Conservation (phyloP, 768 basidiomycete genomes). For the Rubroboletus satanas region DNA sequence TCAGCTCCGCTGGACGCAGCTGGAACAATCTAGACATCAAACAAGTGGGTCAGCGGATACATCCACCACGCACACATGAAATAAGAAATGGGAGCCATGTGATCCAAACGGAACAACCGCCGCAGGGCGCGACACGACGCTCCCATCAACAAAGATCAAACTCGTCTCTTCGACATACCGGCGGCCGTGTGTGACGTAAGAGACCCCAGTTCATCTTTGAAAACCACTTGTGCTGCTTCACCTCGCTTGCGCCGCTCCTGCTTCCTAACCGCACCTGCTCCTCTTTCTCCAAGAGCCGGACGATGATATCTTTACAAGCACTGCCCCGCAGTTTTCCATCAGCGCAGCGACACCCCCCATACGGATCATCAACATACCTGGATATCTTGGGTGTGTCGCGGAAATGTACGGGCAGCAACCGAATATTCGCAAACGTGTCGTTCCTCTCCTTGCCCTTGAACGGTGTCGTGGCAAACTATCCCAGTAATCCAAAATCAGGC, state of each 20-base stretch:
- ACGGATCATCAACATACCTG: constrained; percentile 43
- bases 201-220: constrained; percentile 94
- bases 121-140: background rate
- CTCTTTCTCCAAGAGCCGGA: constrained; percentile 86
- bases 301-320: constrained; percentile 83
- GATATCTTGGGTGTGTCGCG: constrained; percentile 80
- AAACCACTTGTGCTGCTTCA: constrained; percentile 99
- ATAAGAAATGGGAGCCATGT: constrained; percentile 11
- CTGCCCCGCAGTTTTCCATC: constrained; percentile 38
- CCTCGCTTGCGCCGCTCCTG: constrained; percentile 93
- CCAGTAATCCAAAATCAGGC: constrained; percentile 20
- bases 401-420: constrained; percentile 80
- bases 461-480: constrained; percentile 94
- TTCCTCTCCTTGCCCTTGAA: constrained; percentile 96
- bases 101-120: background rate
- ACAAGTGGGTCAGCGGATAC: constrained; percentile 22
- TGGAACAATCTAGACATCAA: constrained; percentile 67
- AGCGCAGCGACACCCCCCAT: background rate
- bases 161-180: constrained; percentile 50
- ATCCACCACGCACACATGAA: constrained; percentile 17
- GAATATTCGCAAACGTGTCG: constrained; percentile 96
- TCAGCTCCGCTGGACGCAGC: constrained; percentile 70
- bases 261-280: constrained; percentile 87
- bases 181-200: constrained; percentile 86
- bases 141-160: background rate